Base-by-base conservation (phyloP, 2,329 filamentous ascomycete genomes). In the Epichloe sibirici region DNA sequence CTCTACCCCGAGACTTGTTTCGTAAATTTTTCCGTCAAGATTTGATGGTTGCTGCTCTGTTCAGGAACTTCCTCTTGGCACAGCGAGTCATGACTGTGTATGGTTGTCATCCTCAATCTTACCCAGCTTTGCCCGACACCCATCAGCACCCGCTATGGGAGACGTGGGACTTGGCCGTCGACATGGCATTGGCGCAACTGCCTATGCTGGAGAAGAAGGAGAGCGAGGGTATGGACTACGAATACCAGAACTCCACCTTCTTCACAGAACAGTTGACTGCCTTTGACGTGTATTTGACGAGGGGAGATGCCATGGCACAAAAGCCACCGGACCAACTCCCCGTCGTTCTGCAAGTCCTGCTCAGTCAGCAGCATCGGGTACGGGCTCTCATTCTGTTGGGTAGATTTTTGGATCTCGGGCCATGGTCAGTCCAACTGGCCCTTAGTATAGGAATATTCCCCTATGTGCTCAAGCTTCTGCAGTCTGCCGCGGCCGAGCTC, bases 381-480 rank as follows among this genome's bases (percentile, higher is more conserved):
- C 79, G 93, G 48, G 93, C 93, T 15, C 76, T 98, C 56, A 94
- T 98, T 50, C 73, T 98, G 6, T 77, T 98, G 0, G 93, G 90
- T 53, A 88, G 90, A 58, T 98, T 98, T 67, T 74, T 98, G 21
- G 93, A 98, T 62, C 79, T 97, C 40, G 93, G 93, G 0, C 93
- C 93, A 0, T 98, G 93, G 93, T 94, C 93, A 34, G 93, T 98
- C n/a, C 93, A 97, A 66, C 81, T 98, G 42, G 93, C 93, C 15
- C 77, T 98, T 15, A 96, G 90, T 67, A 98, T 98, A 56, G 93
- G 93, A 25, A 98, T 98, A 57, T 98, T 98, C 68, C 93, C 93
- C 0, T 98, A 98, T 64, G 93, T 98, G n/a, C 74, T 98, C 37
- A 98, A 98, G 69, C 75, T 98, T 28, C 74, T 98, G 17, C 93